Conservation (phyloP, 441 rosid species). For the Adansonia grandidieri region DNA sequence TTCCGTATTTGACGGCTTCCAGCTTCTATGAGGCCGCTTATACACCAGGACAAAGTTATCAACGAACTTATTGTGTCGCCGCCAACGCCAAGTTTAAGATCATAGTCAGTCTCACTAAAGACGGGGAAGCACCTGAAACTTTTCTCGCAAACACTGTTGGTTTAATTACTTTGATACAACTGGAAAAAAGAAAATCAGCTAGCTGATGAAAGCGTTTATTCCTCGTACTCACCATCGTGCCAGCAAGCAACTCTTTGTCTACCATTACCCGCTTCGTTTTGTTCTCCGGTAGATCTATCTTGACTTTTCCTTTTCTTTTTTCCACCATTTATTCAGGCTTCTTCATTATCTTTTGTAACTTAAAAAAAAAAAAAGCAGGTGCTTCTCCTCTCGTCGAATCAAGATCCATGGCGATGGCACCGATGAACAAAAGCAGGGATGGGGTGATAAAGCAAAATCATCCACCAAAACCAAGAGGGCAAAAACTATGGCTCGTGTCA, state of each 20-base stretch:
- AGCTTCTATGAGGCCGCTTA: too few species aligned
- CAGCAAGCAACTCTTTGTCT: conserved; percentile 5
- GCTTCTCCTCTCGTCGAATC: conserved; percentile 28
- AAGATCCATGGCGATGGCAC: conserved; percentile 18
- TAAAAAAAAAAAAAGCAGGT: conserved; percentile 11
- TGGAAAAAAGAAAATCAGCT: neutral
- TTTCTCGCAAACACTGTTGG: neutral
- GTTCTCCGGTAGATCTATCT: conserved; percentile 17
- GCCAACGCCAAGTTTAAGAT: too few species aligned
- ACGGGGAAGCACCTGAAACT: neutral
- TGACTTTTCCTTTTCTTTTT: neutral
- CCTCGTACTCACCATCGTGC: neutral
- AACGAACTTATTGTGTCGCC: too few species aligned
- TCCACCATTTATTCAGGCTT: neutral
- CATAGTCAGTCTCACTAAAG: neutral
- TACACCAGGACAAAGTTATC: too few species aligned
- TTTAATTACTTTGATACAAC: conserved; percentile 1
- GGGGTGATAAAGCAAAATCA: conserved; percentile 23
- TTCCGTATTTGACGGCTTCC: too few species aligned
- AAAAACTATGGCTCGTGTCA: conserved; percentile 53
- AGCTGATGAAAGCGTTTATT: neutral
- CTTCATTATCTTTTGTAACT: neutral
- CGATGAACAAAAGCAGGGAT: conserved; percentile 17
- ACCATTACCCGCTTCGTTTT: conserved; percentile 6
- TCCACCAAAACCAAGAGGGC: conserved; percentile 50